These are phyloP conservation scores for Pichia eremophila DNA, from an alignment of 805 yeast genomes.

Conservation along the genomic window DNA sequence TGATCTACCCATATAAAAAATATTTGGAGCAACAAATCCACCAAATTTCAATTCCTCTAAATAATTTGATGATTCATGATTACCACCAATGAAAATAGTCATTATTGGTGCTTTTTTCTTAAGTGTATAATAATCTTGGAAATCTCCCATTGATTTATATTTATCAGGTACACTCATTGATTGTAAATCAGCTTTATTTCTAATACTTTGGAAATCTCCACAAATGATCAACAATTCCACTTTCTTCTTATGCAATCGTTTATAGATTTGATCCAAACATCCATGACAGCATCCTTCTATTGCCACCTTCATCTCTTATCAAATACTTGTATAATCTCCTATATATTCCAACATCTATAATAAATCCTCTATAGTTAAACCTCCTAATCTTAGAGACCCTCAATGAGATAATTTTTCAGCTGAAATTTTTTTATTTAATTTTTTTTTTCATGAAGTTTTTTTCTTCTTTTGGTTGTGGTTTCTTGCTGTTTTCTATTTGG, in stretches of 20 bases:
- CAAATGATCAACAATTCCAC: slow-evolving; percentile 65
- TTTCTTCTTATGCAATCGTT: slow-evolving; percentile 13
- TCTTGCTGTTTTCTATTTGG: no score
- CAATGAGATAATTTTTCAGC: no score
- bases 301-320: slow-evolving; percentile 36
- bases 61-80: slow-evolving; percentile 84
- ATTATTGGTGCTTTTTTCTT: slow-evolving; percentile 54
- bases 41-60: slow-evolving; percentile 67
- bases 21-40: slow-evolving; percentile 88
- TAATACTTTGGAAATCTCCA: slow-evolving; percentile 85
- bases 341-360: no score
- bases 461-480: background rate
- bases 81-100: slow-evolving; percentile 87
- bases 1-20: slow-evolving; percentile 74
- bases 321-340: background rate
- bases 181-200: slow-evolving; percentile 53
- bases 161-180: slow-evolving; percentile 75
- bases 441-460: background rate
- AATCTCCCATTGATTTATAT: slow-evolving; percentile 70
- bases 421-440: no score
- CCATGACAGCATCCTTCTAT: slow-evolving; percentile 93
- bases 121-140: slow-evolving; percentile 61
- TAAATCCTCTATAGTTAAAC: no score
- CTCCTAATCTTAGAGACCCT: no score
- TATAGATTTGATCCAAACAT: slow-evolving; percentile 51